Evolutionary conservation across 106 monocot genomes (phyloP).

Genomic region (Posidonia australis): DNA sequence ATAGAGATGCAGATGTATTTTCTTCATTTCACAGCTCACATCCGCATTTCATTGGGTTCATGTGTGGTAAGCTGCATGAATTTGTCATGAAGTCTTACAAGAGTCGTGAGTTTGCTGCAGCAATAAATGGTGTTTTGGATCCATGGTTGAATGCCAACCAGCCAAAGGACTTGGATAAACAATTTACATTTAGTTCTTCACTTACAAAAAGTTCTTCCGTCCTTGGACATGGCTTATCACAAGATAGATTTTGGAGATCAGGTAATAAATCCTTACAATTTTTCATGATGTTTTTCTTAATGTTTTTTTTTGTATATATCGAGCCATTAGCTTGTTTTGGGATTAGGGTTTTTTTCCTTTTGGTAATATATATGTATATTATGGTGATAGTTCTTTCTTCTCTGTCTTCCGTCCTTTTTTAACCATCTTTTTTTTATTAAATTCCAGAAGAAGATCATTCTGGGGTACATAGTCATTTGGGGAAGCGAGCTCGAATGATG

Average conservation of each 20-base stretch:
- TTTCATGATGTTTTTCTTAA: slow-evolving; percentile 1
- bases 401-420: not conserved
- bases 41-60: slow-evolving; percentile 91
- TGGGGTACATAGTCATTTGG: slow-evolving; percentile 22
- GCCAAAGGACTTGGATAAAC: slow-evolving; percentile 71
- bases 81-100: slow-evolving; percentile 97
- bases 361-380: not conserved
- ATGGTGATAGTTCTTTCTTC: not conserved
- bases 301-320: not conserved
- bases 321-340: not conserved
- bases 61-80: slow-evolving; percentile 85
- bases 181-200: slow-evolving; percentile 60
- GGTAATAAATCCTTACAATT: slow-evolving; percentile 20
- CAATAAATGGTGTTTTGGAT: slow-evolving; percentile 94
- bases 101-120: slow-evolving; percentile 87
- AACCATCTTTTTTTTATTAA: slow-evolving; percentile 1
- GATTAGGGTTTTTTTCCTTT: not conserved
- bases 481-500: slow-evolving; percentile 51
- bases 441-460: slow-evolving; percentile 39
- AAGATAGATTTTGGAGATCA: slow-evolving; percentile 54
- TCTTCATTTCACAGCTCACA: slow-evolving; percentile 46
- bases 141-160: slow-evolving; percentile 84
- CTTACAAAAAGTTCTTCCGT: slow-evolving; percentile 46
- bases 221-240: slow-evolving; percentile 39
- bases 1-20: slow-evolving; percentile 2